Base-by-base conservation (phyloP, 345 rosid species). In the Ceriops zippeliana region DNA sequence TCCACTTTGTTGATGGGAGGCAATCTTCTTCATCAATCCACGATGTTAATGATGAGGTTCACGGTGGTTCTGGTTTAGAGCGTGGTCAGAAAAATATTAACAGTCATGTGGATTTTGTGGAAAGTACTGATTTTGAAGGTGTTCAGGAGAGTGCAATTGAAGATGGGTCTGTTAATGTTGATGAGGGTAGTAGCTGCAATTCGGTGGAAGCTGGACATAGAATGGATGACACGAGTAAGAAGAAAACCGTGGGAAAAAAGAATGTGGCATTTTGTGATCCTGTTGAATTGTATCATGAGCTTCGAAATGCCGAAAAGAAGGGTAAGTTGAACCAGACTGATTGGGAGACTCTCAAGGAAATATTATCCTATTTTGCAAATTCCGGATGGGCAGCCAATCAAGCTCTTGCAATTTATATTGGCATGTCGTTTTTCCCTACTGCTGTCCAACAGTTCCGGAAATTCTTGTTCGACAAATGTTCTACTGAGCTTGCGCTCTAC, bases 341-440 rank as follows among this genome's bases (percentile, higher is more conserved):
- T 51, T 83, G 75, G 76, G 82, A 83, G 67, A 71, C 70, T 21
- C 9, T 93, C 56, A 68, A 52, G 2, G 88, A 82, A 62, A 81
- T 90, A 66, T 91, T 93, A 42, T 62, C 30, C 9, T 75, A 38
- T 70, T 88, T 91, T 69, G 59, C 82, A 0, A 76, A 65, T 24
- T 93, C 98, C 0, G 92, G 92, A 0, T 87, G 96, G 97, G 98
- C 90, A 24, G 84, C 90, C 54, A 80, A 86, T 73, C 98, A 93
- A 73, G 88, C 96, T 64, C 92, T 93, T 75, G 97, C 87, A 13
- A 82, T 89, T 61, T 93, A 91, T 69, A 84, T 93, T 61, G 96
- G 97, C 65, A 78, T 61, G 80, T 86, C 95, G 28, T 91, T 93
- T 81, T 93, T 89, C 69, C 98, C 96, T 1, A 85, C 90, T 22